These are phyloP conservation scores for Leptographium procerum DNA, from an alignment of 2,329 filamentous ascomycete genomes.

Conservation along the genomic window DNA sequence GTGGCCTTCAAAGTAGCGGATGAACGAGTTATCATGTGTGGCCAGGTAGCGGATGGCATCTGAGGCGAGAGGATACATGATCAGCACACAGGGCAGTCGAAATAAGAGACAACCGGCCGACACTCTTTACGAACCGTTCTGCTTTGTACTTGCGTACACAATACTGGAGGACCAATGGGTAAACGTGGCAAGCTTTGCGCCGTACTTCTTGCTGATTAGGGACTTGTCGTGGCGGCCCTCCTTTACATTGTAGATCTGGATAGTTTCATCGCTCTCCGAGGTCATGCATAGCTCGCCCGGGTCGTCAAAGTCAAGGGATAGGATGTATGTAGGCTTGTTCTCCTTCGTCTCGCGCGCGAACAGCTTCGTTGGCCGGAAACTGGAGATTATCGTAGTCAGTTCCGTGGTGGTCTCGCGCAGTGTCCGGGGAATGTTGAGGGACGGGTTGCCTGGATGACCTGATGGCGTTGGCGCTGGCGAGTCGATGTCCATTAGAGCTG, in stretches of 20 bases:
- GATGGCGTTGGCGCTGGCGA: constrained; percentile 22
- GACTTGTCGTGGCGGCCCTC: constrained; percentile 84
- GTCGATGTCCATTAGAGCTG: constrained; percentile 48
- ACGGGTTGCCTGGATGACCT: constrained; percentile 25
- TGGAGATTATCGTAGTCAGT: constrained; percentile 65
- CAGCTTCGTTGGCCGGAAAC: constrained; percentile 68
- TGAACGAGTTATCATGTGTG: constrained; percentile 91
- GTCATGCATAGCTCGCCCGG: constrained; percentile 86
- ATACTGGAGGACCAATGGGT: constrained; percentile 86
- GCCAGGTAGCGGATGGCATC: constrained; percentile 78
- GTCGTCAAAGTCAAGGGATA: constrained; percentile 94
- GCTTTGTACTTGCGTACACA: constrained; percentile 90
- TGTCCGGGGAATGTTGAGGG: constrained; percentile 39
- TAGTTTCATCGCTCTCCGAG: constrained; percentile 84
- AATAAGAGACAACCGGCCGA: background rate
- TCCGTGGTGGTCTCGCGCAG: constrained; percentile 45
- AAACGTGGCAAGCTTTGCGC: constrained; percentile 85
- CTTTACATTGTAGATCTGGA: constrained; percentile 89
- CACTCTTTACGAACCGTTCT: constrained; percentile 55
- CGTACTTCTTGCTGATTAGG: constrained; percentile 91
- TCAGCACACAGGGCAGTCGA: background rate
- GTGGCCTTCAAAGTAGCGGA: constrained; percentile 92
- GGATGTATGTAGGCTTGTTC: constrained; percentile 50
- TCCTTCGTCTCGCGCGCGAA: constrained; percentile 48
- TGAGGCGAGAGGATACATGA: constrained; percentile 16